Conservation (phyloP, 192 early-diverging fungal species). For the Backusella australiensis region DNA sequence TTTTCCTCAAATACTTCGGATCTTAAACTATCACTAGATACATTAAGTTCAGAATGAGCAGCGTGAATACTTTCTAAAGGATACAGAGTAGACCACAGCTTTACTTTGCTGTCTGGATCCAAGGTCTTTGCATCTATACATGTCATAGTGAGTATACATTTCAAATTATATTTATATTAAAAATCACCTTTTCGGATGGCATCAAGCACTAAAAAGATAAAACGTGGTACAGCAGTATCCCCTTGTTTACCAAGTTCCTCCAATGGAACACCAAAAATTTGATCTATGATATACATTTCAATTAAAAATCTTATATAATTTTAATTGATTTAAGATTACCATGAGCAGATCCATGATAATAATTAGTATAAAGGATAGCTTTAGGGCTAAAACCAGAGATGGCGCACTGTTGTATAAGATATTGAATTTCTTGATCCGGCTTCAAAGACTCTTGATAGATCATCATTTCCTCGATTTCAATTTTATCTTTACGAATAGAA, state of each 20-base stretch:
- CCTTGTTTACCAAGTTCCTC: conserved; percentile 63
- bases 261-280: conserved; percentile 74
- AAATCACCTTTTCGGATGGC: conserved; percentile 52
- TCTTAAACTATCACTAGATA: conserved; percentile 50
- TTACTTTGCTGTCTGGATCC: background rate
- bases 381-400: conserved; percentile 65
- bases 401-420: conserved; percentile 70
- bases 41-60: conserved; percentile 62
- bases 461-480: conserved; percentile 57
- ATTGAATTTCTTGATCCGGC: conserved; percentile 76
- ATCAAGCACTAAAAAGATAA: conserved; percentile 58
- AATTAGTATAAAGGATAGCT: conserved; percentile 69
- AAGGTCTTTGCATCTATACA: background rate
- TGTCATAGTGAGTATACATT: background rate
- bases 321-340: conserved; percentile 30
- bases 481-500: conserved; percentile 46
- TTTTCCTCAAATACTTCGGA: conserved; percentile 52
- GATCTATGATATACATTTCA: conserved; percentile 42
- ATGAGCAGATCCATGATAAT: conserved; percentile 62
- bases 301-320: background rate
- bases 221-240: conserved; percentile 56
- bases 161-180: background rate
- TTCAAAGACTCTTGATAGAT: conserved; percentile 68
- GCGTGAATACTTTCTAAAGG: conserved; percentile 59
- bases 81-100: conserved; percentile 60